Conservation (phyloP, 2,329 filamentous ascomycete species). For the Chaetomium sp. region DNA sequence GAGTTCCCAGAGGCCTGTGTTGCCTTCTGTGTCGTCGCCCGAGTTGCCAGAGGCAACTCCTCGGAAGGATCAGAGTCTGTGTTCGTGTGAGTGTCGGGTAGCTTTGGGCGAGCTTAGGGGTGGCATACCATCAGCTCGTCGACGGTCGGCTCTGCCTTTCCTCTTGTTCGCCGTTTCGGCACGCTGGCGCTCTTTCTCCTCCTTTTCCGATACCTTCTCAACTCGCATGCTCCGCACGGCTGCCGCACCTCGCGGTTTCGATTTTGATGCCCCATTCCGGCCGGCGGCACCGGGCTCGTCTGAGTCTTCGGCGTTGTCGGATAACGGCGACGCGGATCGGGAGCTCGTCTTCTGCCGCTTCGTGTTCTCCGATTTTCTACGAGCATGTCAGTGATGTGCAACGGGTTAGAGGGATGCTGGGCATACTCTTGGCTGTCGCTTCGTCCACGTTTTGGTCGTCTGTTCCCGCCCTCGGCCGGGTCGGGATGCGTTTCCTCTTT, state of each 20-base stretch:
- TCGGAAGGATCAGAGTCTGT: constrained; percentile 73
- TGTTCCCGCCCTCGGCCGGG: constrained; percentile 54
- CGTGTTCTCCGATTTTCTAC: constrained; percentile 67
- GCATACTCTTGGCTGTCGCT: constrained; percentile 95
- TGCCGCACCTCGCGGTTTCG: constrained; percentile 58
- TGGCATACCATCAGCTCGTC: constrained; percentile 73
- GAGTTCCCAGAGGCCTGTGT: constrained; percentile 20
- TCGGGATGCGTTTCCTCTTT: constrained; percentile 71
- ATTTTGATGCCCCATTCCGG: constrained; percentile 55
- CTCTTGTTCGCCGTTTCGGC: constrained; percentile 76
- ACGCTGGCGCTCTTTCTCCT: constrained; percentile 73
- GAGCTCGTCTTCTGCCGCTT: constrained; percentile 87
- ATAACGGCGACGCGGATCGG: constrained; percentile 64
- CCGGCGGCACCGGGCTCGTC: constrained; percentile 65
- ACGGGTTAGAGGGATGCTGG: not conserved
- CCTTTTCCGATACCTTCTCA: constrained; percentile 63
- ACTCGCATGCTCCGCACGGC: constrained; percentile 56
- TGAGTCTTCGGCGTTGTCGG: constrained; percentile 64
- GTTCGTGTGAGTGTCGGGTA: constrained; percentile 42
- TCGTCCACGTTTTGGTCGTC: constrained; percentile 78
- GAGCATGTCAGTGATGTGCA: constrained; percentile 31
- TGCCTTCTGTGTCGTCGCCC: constrained; percentile 41
- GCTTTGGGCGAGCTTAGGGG: constrained; percentile 38
- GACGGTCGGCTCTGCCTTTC: constrained; percentile 78
- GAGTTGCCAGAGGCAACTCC: constrained; percentile 59